phyloP scores from a whole-genome alignment of 177 flowering plant species.

The Vitis hybrid region DNA sequence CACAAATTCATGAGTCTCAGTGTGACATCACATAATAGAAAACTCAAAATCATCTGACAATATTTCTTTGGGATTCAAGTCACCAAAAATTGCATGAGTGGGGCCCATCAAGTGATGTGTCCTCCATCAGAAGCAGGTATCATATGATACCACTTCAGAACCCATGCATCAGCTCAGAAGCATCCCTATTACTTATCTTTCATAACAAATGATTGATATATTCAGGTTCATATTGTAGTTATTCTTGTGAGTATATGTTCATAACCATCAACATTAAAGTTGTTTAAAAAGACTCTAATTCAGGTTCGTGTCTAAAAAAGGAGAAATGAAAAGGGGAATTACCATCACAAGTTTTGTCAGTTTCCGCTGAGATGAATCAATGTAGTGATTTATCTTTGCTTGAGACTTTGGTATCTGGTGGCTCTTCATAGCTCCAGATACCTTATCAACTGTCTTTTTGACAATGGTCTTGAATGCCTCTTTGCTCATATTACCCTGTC shows the following conservation, averaged over 20 bases:
- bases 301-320: neutral
- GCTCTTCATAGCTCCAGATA: conserved; percentile 84
- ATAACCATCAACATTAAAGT: neutral
- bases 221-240: neutral
- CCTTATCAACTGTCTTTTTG: conserved; percentile 95
- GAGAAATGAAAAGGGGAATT: conserved; percentile 10
- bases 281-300: neutral
- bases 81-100: no score
- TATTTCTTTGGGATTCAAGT: no score
- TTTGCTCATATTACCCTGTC: conserved; percentile 98
- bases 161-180: neutral
- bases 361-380: conserved; percentile 82
- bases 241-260: neutral
- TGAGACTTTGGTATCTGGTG: conserved; percentile 85
- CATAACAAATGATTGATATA: neutral
- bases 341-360: conserved; percentile 95
- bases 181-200: neutral
- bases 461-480: conserved; percentile 98
- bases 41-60: no score
- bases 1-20: no score
- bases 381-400: conserved; percentile 78
- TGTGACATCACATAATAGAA: no score
- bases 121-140: neutral
- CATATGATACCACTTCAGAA: neutral
- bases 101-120: neutral